Base-by-base conservation (phyloP, 2,329 filamentous ascomycete species). In the Fusarium anguioides region DNA sequence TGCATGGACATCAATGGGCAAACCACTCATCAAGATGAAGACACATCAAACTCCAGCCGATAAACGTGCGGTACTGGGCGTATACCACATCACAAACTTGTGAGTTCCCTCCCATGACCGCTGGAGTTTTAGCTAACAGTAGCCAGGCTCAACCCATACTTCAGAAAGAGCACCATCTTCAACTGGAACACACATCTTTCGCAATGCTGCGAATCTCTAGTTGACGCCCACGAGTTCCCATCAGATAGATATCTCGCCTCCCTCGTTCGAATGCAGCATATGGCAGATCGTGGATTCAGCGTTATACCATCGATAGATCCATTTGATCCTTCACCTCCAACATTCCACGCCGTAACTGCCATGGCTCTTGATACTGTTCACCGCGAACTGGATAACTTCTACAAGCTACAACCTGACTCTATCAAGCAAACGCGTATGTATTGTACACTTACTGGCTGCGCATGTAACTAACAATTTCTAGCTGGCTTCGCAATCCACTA, bases 31-130 rank as follows among this genome's bases (percentile, higher is more conserved):
- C 1, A 53, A 62, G 42, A 7, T 59, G 3, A 72, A 66, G 18
- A 39, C 41, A 1, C 50, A 70, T 2, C 79, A 78, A 15, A 74
- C 74, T 4, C 54, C 74, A 1, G 74, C 77, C 1, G 80, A 82
- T 31, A 79, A 79, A 63, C 76, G 81, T 1, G 75, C 81, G 1
- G 69, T 80, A 4, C 62, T 83, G 1, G 81, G 80, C 0, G 75
- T 76, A 47, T 83, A 79, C 37, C 81, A 81, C 23, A 47, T 79
- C 4, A 74, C 75, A 8, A 77, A 75, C 1, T 44, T 79, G 77
- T 78, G 68, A 35, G 75, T 23, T 9, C 10, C 4, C 8, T 5
- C 8, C 5, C 8, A 4, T 12, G 5, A 8, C 1, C 2, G 6
- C 6, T 4, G 1, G 8, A 15, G 10, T 23, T 0, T 4, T 4